Evolutionary conservation across 225 moss, liverwort and hornwort species (phyloP).

Genomic region (Pleurozium schreberi): DNA sequence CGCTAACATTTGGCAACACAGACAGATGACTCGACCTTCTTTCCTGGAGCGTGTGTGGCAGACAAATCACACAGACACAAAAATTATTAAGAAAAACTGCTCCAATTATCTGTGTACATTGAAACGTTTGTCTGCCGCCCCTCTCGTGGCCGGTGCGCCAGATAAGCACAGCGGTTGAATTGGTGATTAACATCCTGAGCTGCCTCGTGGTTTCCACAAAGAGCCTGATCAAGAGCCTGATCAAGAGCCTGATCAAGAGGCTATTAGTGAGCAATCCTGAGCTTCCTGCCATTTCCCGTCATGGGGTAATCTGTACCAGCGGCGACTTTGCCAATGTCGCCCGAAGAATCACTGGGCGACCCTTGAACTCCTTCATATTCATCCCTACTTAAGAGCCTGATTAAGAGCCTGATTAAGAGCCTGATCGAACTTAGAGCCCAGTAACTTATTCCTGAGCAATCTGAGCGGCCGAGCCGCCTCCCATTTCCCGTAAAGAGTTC

Average conservation of each 20-base stretch:
- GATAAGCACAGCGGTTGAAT: background rate
- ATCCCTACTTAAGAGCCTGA: too few species aligned
- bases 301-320: background rate
- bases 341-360: too few species aligned
- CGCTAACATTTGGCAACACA: background rate
- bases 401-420: background rate
- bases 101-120: background rate
- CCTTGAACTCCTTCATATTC: too few species aligned
- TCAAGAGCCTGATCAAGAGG: too few species aligned
- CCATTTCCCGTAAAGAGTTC: background rate
- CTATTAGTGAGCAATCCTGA: too few species aligned
- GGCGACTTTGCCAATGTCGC: too few species aligned
- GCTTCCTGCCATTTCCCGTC: background rate
- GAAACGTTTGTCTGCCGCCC: background rate
- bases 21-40: background rate
- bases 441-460: too few species aligned
- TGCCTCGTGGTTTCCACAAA: background rate
- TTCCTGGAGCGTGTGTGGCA: background rate
- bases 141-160: background rate
- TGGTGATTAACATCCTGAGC: background rate
- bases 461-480: too few species aligned
- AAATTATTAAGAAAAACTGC: background rate
- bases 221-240: background rate
- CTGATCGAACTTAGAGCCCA: too few species aligned
- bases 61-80: background rate